Evolutionary conservation across 2,329 filamentous ascomycete species (phyloP).

Genomic region (Xylariaceae sp.): DNA sequence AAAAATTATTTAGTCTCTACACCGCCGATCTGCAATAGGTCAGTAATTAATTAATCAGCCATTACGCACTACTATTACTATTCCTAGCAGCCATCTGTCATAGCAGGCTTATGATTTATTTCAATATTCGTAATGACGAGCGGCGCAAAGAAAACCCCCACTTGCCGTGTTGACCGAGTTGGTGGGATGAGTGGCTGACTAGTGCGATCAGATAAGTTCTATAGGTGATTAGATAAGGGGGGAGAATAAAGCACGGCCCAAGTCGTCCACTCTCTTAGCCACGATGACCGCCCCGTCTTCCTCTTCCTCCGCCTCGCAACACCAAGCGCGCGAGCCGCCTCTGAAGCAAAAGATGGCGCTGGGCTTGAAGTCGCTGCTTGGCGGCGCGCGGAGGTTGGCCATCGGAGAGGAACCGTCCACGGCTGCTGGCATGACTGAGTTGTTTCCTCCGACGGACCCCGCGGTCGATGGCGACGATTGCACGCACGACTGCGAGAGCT

Average conservation of each 20-base stretch:
- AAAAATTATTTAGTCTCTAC: neutral
- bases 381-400: constrained; percentile 45
- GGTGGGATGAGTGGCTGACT: constrained; percentile 16
- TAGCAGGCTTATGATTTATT: neutral
- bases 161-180: constrained; percentile 19
- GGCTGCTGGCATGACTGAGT: constrained; percentile 44
- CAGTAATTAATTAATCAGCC: constrained; percentile 6
- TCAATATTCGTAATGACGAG: neutral
- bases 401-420: constrained; percentile 32
- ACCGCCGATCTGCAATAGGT: constrained; percentile 20
- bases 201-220: constrained; percentile 15
- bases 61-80: constrained; percentile 3
- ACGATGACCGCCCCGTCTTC: constrained; percentile 7
- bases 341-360: constrained; percentile 45
- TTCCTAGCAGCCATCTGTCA: neutral
- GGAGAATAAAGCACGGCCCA: neutral
- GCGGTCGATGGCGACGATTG: constrained; percentile 86
- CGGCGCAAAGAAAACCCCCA: constrained; percentile 14
- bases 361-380: constrained; percentile 49
- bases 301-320: constrained; percentile 2
- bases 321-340: constrained; percentile 24
- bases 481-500: constrained; percentile 82
- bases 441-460: constrained; percentile 80
- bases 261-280: neutral
- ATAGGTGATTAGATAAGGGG: too few relatives aligned